Conservation (phyloP, 306 rosid species). For the Abrus pulchellus region DNA sequence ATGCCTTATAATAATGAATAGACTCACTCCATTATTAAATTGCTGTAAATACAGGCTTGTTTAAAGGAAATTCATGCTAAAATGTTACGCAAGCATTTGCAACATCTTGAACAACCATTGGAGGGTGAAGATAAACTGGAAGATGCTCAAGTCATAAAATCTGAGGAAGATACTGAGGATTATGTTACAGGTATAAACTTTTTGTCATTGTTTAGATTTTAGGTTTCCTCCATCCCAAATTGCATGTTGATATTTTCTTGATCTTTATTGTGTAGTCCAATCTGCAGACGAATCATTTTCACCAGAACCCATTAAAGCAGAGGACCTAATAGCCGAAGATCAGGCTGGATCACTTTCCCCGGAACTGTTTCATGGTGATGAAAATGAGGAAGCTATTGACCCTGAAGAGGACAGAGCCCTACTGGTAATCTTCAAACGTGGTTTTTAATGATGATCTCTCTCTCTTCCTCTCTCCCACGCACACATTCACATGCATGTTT, state of each 20-base stretch:
- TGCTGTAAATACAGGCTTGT: slow-evolving; percentile 74
- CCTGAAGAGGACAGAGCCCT: slow-evolving; percentile 94
- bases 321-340: slow-evolving; percentile 64
- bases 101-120: slow-evolving; percentile 70
- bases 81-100: slow-evolving; percentile 82
- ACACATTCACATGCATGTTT: too few species aligned
- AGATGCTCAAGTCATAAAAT: slow-evolving; percentile 45
- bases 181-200: slow-evolving; percentile 60
- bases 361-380: slow-evolving; percentile 84
- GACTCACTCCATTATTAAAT: slow-evolving; percentile 33
- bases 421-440: slow-evolving; percentile 52
- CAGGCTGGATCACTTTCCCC: slow-evolving; percentile 94
- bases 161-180: slow-evolving; percentile 62
- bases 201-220: slow-evolving; percentile 33
- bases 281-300: slow-evolving; percentile 69
- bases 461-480: too few species aligned
- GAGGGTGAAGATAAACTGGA: slow-evolving; percentile 67
- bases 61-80: slow-evolving; percentile 90
- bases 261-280: slow-evolving; percentile 20
- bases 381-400: slow-evolving; percentile 83
- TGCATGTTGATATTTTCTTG: slow-evolving; percentile 24
- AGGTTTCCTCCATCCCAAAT: slow-evolving; percentile 16
- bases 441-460: background rate
- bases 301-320: slow-evolving; percentile 69
- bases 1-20: background rate